Conservation (phyloP, 73 alveolate genomes). For the Blepharisma japonicum region DNA sequence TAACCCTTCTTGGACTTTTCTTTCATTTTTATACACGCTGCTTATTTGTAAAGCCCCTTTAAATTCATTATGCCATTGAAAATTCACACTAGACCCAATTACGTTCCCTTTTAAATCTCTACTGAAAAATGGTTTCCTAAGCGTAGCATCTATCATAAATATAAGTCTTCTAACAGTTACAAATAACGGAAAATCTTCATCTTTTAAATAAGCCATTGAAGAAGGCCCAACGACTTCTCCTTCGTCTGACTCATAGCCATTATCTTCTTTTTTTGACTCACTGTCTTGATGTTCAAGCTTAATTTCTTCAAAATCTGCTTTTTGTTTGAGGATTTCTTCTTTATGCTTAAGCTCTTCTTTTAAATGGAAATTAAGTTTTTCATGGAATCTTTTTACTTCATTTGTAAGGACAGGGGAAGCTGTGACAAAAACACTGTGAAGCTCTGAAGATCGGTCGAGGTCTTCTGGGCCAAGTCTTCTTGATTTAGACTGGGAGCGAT, state of each 20-base stretch:
- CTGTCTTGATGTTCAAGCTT: conserved; percentile 10
- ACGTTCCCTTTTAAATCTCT: conserved; percentile 59
- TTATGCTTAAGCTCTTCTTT: conserved; percentile 47
- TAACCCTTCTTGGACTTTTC: conserved; percentile 39
- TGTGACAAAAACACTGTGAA: conserved; percentile 70
- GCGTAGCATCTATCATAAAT: conserved; percentile 74
- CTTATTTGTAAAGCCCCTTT: conserved; percentile 73
- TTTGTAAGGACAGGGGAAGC: conserved; percentile 86
- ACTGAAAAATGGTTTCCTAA: conserved; percentile 71
- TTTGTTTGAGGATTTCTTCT: conserved; percentile 26
- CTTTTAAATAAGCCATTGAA: conserved; percentile 53
- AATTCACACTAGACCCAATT: conserved; percentile 53
- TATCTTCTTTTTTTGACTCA: conserved; percentile 18
- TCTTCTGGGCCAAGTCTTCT: conserved; percentile 36
- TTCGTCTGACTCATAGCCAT: conserved; percentile 37
- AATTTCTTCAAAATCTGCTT: conserved; percentile 3
- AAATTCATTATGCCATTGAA: conserved; percentile 78
- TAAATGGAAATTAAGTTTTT: conserved; percentile 44
- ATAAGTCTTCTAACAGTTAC: conserved; percentile 70
- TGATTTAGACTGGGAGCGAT: background rate
- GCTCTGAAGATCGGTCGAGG: conserved; percentile 45
- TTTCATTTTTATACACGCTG: conserved; percentile 42
- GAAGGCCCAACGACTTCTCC: conserved; percentile 28
- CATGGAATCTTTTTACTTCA: conserved; percentile 79
- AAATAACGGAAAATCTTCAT: conserved; percentile 76